Conservation (phyloP, 768 basidiomycete genomes). For the Tremella mesenterica region DNA sequence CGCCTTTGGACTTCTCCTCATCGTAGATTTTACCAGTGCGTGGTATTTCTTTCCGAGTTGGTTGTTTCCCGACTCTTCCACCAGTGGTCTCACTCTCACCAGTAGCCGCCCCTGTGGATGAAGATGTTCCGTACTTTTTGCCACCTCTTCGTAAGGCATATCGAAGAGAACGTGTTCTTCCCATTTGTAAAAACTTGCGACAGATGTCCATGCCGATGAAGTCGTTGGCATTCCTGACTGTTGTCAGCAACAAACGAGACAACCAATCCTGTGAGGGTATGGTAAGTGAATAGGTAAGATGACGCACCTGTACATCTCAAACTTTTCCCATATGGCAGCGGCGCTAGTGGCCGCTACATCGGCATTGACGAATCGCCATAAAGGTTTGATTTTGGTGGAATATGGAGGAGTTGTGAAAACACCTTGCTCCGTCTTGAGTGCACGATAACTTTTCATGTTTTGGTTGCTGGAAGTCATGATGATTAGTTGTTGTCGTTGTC, state of each 20-base stretch:
- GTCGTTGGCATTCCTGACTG: background rate
- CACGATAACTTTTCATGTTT: no score
- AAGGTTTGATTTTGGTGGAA: conserved; percentile 29
- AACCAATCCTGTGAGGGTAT: no score
- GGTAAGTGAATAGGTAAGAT: background rate
- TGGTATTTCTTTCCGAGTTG: conserved; percentile 19
- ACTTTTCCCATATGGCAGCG: conserved; percentile 23
- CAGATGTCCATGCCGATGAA: conserved; percentile 33
- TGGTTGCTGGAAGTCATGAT: no score
- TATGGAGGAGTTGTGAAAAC: conserved; percentile 43
- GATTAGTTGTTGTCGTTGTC: no score
- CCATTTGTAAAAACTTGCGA: conserved; percentile 44
- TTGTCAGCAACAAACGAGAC: background rate
- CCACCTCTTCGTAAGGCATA: conserved; percentile 40
- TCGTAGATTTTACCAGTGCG: conserved; percentile 40
- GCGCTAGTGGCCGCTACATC: conserved; percentile 26
- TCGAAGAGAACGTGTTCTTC: conserved; percentile 37
- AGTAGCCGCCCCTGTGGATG: conserved; percentile 2
- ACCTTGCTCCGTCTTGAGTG: conserved; percentile 36
- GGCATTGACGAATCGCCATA: conserved; percentile 40
- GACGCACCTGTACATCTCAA: conserved; percentile 19
- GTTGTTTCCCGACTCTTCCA: background rate
- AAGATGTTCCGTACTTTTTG: conserved; percentile 22
- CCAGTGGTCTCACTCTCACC: background rate
- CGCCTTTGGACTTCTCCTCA: conserved; percentile 34